Evolutionary conservation across 2,329 filamentous ascomycete species (phyloP).

Genomic region (Tolypocladium endophyticum): DNA sequence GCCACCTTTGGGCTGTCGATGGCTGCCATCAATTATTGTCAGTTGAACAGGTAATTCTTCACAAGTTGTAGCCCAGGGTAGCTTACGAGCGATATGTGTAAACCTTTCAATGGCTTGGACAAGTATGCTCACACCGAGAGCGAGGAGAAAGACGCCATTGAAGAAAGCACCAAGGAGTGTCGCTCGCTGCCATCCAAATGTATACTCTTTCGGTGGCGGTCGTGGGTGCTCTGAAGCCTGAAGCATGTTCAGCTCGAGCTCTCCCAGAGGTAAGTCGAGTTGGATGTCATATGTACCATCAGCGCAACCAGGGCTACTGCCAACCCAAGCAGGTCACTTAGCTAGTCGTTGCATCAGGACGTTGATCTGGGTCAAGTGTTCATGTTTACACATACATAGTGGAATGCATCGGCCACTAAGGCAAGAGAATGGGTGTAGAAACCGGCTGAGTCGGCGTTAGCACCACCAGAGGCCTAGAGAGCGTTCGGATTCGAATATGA

Average conservation of each 20-base stretch:
- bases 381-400: constrained; percentile 43
- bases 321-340: constrained; percentile 63
- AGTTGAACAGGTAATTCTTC: constrained; percentile 6
- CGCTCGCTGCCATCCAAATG: constrained; percentile 70
- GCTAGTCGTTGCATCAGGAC: constrained; percentile 22
- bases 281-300: constrained; percentile 31
- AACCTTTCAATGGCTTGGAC: constrained; percentile 66
- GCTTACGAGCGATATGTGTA: constrained; percentile 41
- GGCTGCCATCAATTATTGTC: constrained; percentile 24
- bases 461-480: background rate
- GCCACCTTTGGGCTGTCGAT: constrained; percentile 56
- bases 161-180: constrained; percentile 69
- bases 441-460: constrained; percentile 34
- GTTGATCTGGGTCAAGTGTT: too few relatives aligned
- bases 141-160: constrained; percentile 66
- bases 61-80: background rate
- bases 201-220: constrained; percentile 36
- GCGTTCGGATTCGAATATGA: background rate
- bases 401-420: constrained; percentile 67
- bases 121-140: constrained; percentile 61
- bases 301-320: constrained; percentile 55
- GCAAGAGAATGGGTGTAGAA: constrained; percentile 63
- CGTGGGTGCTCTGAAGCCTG: constrained; percentile 45
- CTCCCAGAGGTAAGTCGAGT: too few relatives aligned
- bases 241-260: background rate